Base-by-base conservation (phyloP, 2,329 filamentous ascomycete species). In the Cladophialophora yegresii region DNA sequence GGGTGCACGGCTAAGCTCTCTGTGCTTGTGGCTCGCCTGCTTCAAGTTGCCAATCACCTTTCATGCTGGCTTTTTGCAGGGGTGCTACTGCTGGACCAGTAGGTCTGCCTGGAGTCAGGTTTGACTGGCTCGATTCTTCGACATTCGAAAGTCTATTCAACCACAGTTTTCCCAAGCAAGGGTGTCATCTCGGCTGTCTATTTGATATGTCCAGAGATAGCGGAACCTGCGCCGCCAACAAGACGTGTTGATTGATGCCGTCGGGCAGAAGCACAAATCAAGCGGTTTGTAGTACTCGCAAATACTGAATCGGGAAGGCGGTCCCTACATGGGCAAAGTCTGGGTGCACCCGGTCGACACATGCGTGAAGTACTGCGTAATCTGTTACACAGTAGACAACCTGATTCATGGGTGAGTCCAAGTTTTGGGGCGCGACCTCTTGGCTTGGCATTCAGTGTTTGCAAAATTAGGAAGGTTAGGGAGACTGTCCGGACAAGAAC, bases 201-300 rank as follows among this genome's bases (percentile, higher is more conserved):
- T 36, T 13, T 56, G 2, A 30, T 56, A 12, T 26, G 56, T n/a
- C 33, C 33, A 13, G 32, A 54, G 30, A 45, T 64, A n/a, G 5
- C 40, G 2, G 36, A 60, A 13, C 16, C 33, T 10, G 49, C 36
- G 16, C 4, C 32, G 9, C 6, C 23, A 33, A 55, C 55, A 36
- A 56, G n/a, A 64, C 28, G 45, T 33, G 13, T 60, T 60, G 20
- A 55, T 60, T 20, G 56, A 64, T 8, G n/a, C 33, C 23, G 56
- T 55, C 12, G 47, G 30, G 26, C 45, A 22, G 26, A 60, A 45
- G 26, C 22, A 57, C 22, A 47, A 55, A 45, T 54, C 7, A 47
- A 49, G 32, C 20, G 47, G n/a, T 54, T 53, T 49, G 47, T 55
- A 20, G 20, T 56, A 8, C 10, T 56, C 6, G 40, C 26, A 13